Evolutionary conservation across 2,329 filamentous ascomycete species (phyloP).

Genomic region (Beauveria bassiana): DNA sequence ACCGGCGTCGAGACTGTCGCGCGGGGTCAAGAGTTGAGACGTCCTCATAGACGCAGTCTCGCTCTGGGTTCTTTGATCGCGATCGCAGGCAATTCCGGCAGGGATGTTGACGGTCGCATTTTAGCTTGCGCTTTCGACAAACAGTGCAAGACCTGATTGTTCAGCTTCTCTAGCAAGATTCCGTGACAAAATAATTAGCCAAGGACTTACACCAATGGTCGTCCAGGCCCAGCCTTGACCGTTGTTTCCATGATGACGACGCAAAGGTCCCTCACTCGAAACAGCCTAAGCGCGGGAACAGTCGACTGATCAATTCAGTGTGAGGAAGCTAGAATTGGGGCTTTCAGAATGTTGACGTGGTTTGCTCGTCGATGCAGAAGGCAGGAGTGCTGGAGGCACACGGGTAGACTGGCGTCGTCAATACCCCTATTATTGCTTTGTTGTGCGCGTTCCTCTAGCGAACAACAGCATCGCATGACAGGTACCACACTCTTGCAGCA

Average conservation of each 20-base stretch:
- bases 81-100: slow-evolving; percentile 31
- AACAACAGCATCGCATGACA: too few species aligned
- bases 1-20: neutral
- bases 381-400: too few species aligned
- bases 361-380: too few species aligned
- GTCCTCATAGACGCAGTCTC: slow-evolving; percentile 25
- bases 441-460: too few species aligned
- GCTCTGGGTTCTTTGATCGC: slow-evolving; percentile 22
- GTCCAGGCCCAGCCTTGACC: neutral
- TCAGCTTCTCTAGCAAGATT: neutral
- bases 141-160: slow-evolving; percentile 30
- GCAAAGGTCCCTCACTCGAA: too few species aligned
- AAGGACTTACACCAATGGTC: neutral
- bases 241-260: neutral
- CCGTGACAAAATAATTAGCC: neutral
- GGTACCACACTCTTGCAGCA: too few species aligned
- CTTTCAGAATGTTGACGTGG: too few species aligned
- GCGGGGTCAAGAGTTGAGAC: neutral
- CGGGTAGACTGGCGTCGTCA: too few species aligned
- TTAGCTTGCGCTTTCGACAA: slow-evolving; percentile 35
- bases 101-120: slow-evolving; percentile 32
- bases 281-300: too few species aligned
- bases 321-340: too few species aligned
- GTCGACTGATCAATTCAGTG: too few species aligned
- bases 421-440: too few species aligned